These are phyloP conservation scores for Rugonectria rugulosa DNA, from an alignment of 2,329 filamentous ascomycete species.

Conservation along the genomic window DNA sequence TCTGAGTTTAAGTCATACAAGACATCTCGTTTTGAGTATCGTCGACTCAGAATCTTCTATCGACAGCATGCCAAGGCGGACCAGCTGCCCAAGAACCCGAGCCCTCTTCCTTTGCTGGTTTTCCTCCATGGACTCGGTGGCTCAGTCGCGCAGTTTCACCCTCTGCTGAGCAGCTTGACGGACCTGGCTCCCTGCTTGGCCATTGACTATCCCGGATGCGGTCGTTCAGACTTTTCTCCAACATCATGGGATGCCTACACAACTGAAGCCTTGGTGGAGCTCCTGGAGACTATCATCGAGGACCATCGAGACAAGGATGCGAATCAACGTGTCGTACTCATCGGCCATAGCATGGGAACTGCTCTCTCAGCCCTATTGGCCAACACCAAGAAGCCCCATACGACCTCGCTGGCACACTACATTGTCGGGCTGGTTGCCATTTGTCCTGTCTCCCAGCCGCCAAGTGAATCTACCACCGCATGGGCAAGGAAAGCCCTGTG, in stretches of 20 bases:
- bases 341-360: constrained; percentile 92
- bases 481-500: constrained; percentile 66
- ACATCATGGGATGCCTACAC: constrained; percentile 80
- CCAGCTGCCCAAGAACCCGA: constrained; percentile 77
- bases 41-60: constrained; percentile 82
- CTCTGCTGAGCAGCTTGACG: constrained; percentile 80
- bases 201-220: constrained; percentile 91
- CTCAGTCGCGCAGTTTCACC: constrained; percentile 86
- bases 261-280: constrained; percentile 74
- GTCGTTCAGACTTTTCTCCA: constrained; percentile 77
- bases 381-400: constrained; percentile 50
- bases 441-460: constrained; percentile 76
- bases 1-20: constrained; percentile 75
- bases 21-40: constrained; percentile 76
- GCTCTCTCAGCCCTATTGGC: constrained; percentile 78
- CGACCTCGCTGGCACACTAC: constrained; percentile 63
- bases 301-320: constrained; percentile 71
- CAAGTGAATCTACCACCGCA: constrained; percentile 52
- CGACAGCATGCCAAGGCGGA: constrained; percentile 82
- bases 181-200: constrained; percentile 83
- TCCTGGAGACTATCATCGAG: constrained; percentile 79
- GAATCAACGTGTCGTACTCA: constrained; percentile 76
- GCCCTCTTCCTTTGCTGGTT: constrained; percentile 82
- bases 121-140: constrained; percentile 96
- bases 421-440: constrained; percentile 82